Evolutionary conservation across 2,329 filamentous ascomycete species (phyloP), one percentile per base, ranked within the genome.

Genomic region (Drechmeria coniospora): DNA sequence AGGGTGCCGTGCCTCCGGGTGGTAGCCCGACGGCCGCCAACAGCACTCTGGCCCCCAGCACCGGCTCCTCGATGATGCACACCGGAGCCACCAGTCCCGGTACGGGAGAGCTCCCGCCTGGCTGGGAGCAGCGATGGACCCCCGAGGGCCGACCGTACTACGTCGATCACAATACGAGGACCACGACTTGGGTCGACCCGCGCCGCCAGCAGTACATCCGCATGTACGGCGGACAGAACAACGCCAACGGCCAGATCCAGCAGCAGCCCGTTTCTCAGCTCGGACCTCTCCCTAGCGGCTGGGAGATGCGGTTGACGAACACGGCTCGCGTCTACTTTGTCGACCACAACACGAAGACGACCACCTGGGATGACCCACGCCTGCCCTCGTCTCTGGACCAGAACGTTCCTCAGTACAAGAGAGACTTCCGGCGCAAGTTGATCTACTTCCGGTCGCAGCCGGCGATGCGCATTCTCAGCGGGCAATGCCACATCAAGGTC

Each of bases 401-500:
- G 57, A 94, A 94, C 36, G 90, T 98, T 27, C 90, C 90, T 28
- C 90, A 98, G 58, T 98, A 98, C 63, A 98, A 98, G 73, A 82
- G 90, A 56, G 90, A 98, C 54, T 98, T 98, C 68, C 68, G 90
- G 46, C 72, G 90, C 47, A 98, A 98, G 63, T 66, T 98, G 37
- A 98, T 98, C 43, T 98, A 98, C 63, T 98, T 98, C 79, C 74
- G 90, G 41, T 98, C 90, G 21, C 90, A 98, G 54, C 90, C 90
- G 12, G 90, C 87, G 5, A 74, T 98, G 57, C 79, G 90, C 35
- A 98, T 95, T 43, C 68, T 93, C 36, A 90, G 83, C 34, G 90
- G 90, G 10, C 90, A 98, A 52, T 95, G 90, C 49, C 90, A 98
- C 50, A 90, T 98, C 56, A 98, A 98, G 64, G 82, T 98, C 40